Percentiles rank a stretch among this genome's conserved stretches.
These are phyloP conservation scores for Syzygium aqueum DNA, from an alignment of 345 rosid genomes.

Conservation along the genomic window DNA sequence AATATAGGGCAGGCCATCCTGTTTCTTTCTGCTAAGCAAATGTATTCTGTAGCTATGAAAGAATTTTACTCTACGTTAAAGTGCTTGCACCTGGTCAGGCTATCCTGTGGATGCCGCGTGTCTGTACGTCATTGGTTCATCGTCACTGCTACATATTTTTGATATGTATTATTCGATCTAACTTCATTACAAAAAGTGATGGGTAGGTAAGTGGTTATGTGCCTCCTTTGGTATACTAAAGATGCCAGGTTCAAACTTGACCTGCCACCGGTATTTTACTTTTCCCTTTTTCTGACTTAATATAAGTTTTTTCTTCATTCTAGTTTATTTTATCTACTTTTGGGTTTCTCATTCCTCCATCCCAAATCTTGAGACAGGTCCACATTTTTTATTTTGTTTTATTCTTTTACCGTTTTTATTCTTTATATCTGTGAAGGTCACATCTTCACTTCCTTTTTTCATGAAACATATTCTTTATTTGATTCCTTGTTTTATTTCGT, in stretches of 20 bases:
- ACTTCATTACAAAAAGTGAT: neutral
- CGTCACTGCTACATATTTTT: neutral
- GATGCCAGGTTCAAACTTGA: neutral
- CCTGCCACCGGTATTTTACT: neutral
- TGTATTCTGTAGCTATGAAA: neutral
- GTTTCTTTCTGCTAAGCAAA: neutral
- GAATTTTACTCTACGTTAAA: neutral
- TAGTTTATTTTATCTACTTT: neutral
- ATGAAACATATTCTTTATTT: neutral
- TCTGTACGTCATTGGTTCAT: neutral
- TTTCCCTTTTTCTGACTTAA: neutral
- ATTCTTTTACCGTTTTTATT: neutral
- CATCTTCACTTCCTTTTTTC: neutral
- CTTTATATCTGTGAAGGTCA: neutral
- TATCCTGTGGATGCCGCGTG: neutral
- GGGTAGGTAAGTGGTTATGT: neutral
- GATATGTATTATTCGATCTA: neutral
- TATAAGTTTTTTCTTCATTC: neutral
- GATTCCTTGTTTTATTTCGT: neutral
- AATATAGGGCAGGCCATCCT: neutral
- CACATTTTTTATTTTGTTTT: neutral
- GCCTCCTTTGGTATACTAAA: neutral
- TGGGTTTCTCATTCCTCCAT: neutral
- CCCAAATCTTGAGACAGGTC: neutral
- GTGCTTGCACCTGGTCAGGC: neutral